These are phyloP conservation scores for Phytophthora syringae DNA, from an alignment of 352 stramenopile genomes.

Conservation along the genomic window DNA sequence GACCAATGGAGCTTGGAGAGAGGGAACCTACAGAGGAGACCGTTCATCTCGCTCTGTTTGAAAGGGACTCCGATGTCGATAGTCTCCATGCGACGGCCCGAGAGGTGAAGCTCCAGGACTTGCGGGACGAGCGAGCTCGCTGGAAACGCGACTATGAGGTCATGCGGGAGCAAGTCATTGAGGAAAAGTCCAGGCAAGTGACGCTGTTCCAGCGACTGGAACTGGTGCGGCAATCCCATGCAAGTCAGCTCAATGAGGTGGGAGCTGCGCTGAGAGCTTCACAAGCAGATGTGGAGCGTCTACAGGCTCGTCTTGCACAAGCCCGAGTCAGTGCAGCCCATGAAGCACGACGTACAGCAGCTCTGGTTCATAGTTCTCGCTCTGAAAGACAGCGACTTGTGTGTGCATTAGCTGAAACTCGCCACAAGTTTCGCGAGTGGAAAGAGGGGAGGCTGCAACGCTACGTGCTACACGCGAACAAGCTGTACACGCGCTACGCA, in stretches of 20 bases:
- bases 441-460: slow-evolving; percentile 58
- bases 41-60: background rate
- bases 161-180: slow-evolving; percentile 42
- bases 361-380: slow-evolving; percentile 21
- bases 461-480: slow-evolving; percentile 62
- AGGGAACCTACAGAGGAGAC: slow-evolving; percentile 11
- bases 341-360: slow-evolving; percentile 37
- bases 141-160: slow-evolving; percentile 36
- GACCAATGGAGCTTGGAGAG: slow-evolving; percentile 1
- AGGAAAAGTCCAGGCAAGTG: slow-evolving; percentile 41
- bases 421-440: slow-evolving; percentile 72
- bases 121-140: slow-evolving; percentile 20
- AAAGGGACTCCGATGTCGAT: slow-evolving; percentile 3
- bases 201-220: slow-evolving; percentile 39
- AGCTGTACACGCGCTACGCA: slow-evolving; percentile 56
- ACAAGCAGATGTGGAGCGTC: slow-evolving; percentile 33
- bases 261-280: slow-evolving; percentile 26
- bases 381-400: slow-evolving; percentile 65
- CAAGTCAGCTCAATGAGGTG: slow-evolving; percentile 21
- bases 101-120: slow-evolving; percentile 29
- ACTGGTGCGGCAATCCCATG: slow-evolving; percentile 19
- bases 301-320: slow-evolving; percentile 32
- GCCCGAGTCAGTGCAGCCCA: slow-evolving; percentile 21
- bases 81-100: slow-evolving; percentile 10
- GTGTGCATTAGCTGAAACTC: slow-evolving; percentile 58